Conservation (phyloP, 768 basidiomycete genomes). For the Leucosporidium scottii region DNA sequence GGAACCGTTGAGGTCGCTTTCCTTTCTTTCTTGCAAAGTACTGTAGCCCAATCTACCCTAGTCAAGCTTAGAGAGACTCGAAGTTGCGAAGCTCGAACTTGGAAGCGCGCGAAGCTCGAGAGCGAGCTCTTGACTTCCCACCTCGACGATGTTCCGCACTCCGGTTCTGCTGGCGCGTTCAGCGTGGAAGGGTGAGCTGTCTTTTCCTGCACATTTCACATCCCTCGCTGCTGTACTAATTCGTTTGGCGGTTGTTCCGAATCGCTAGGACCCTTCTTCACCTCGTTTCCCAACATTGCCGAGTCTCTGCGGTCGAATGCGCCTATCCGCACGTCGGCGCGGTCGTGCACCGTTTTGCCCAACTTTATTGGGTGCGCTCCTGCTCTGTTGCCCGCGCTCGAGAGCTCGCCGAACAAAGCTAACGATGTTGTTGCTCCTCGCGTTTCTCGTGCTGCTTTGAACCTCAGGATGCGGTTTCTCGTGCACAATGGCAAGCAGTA, state of each 20-base stretch:
- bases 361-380: slow-evolving; percentile 82
- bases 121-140: no score
- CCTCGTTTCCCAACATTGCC: slow-evolving; percentile 79
- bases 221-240: background rate
- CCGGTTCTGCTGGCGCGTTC: slow-evolving; percentile 36
- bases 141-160: slow-evolving; percentile 6
- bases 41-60: no score
- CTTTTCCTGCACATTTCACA: background rate
- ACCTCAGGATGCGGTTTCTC: slow-evolving; percentile 66
- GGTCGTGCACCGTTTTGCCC: slow-evolving; percentile 86
- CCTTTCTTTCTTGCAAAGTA: background rate
- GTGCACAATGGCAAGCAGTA: slow-evolving; percentile 94
- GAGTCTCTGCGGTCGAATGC: slow-evolving; percentile 71
- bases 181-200: slow-evolving; percentile 46
- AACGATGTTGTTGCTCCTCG: background rate
- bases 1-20: background rate
- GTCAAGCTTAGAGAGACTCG: no score
- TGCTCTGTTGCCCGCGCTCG: background rate
- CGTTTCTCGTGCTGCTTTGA: background rate
- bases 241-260: background rate
- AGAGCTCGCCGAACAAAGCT: background rate
- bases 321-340: slow-evolving; percentile 80
- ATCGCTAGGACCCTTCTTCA: slow-evolving; percentile 78
- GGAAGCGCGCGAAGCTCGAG: background rate
- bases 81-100: no score